Base-by-base conservation (phyloP, 2,329 filamentous ascomycete genomes). In the Penicillium palitans region DNA sequence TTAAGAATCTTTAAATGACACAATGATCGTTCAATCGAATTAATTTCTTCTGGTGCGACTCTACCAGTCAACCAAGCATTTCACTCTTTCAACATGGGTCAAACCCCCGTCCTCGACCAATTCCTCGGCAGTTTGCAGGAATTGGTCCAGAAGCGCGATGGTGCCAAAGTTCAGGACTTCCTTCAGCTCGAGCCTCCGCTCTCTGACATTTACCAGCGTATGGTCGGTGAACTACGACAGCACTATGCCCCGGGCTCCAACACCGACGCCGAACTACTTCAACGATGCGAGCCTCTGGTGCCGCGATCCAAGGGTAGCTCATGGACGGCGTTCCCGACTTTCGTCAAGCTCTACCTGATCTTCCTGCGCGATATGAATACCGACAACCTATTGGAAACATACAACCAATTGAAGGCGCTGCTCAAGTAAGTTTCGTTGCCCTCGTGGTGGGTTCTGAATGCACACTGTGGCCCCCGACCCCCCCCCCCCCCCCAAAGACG, bases 311-410 rank as follows among this genome's bases (percentile, higher is more conserved):
- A 89, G 52, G 87, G 86, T 1, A 81, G 84, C 61, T 83, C 87
- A 0, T 96, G 91, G 91, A 84, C 86, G 0, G 85, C 89, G 1
- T 91, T 96, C 71, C 80, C 89, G 50, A 83, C 86, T 2, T 96
- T 96, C 70, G 85, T 96, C 73, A 89, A 86, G 67, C 86, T 91
- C 50, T 97, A 96, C 69, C 81, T 96, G 63, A 80, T 84, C 45
- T 96, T 93, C 67, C 85, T 93, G 80, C 81, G 92, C 56, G 90
- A 96, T 68, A 87, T 93, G 33, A 83, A 96, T 67, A 87, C 90
- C 50, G 84, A 87, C 13, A 88, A 96, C 68, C 78, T 95, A 41
- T 77, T 93, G 29, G 83, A 85, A 55, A 89, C 92, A 4, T 91
- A 96, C 70, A 83, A 90, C 57, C 76, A 89, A 67, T 82, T 96